Conservation (phyloP, 257 asterid genomes). For the Rubia yunnanensis region DNA sequence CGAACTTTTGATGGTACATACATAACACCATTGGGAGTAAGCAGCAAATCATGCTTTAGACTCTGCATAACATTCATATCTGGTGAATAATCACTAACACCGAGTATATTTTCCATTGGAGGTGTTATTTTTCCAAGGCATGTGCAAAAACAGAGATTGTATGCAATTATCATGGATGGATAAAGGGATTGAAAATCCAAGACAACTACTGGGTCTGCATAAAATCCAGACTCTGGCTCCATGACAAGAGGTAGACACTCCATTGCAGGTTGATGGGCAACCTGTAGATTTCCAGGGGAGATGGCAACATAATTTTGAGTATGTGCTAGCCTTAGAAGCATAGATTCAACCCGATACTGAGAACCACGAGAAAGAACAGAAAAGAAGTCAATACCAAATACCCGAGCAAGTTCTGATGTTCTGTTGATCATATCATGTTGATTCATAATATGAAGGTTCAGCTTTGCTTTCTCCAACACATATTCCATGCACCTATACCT, state of each 20-base stretch:
- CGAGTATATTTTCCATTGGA: slow-evolving; percentile 45
- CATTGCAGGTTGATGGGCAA: slow-evolving; percentile 95
- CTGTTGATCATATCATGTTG: slow-evolving; percentile 90
- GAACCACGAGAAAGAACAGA: slow-evolving; percentile 96
- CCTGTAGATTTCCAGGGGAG: slow-evolving; percentile 91
- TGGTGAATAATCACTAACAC: slow-evolving; percentile 70
- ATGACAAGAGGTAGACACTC: slow-evolving; percentile 95
- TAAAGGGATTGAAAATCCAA: slow-evolving; percentile 95
- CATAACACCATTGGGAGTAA: slow-evolving; percentile 85
- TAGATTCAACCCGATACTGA: slow-evolving; percentile 94
- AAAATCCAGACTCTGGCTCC: slow-evolving; percentile 96
- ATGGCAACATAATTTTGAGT: slow-evolving; percentile 87
- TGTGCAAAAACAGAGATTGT: slow-evolving; percentile 89
- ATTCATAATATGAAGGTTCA: slow-evolving; percentile 72
- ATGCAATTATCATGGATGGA: slow-evolving; percentile 95
- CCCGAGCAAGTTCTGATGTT: slow-evolving; percentile 97
- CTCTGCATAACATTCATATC: slow-evolving; percentile 38
- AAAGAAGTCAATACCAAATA: slow-evolving; percentile 91
- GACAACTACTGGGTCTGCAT: slow-evolving; percentile 88
- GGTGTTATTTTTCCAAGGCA: slow-evolving; percentile 78
- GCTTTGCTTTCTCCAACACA: slow-evolving; percentile 56
- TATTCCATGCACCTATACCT: slow-evolving; percentile 71
- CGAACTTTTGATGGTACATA: slow-evolving; percentile 71
- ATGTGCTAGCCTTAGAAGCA: slow-evolving; percentile 87
- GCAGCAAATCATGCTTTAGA: slow-evolving; percentile 50